These are phyloP conservation scores for Rubroboletus pulcherrimus DNA, from an alignment of 768 basidiomycete species.

Conservation along the genomic window DNA sequence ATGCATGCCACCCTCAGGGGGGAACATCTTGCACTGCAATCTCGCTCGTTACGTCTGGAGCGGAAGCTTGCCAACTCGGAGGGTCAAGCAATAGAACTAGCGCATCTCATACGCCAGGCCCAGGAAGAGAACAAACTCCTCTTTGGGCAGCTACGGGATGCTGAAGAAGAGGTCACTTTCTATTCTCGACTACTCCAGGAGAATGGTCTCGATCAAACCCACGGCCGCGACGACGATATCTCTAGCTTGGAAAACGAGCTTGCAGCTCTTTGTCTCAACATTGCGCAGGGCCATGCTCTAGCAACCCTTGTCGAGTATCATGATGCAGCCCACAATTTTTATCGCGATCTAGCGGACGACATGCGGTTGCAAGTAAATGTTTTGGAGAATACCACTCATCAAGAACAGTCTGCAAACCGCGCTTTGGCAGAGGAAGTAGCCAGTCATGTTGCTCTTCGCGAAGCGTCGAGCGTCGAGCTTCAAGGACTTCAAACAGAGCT, in stretches of 20 bases:
- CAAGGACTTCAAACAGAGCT: conserved; percentile 40
- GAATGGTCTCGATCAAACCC: background rate
- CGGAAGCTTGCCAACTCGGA: conserved; percentile 69
- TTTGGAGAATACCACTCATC: conserved; percentile 7
- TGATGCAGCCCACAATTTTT: conserved; percentile 33
- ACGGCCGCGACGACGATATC: background rate
- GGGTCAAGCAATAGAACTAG: conserved; percentile 61
- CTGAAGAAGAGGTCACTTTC: conserved; percentile 15
- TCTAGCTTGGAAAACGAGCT: conserved; percentile 18
- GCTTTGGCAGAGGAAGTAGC: conserved; percentile 36
- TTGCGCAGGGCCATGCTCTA: conserved; percentile 9
- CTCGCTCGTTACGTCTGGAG: conserved; percentile 51
- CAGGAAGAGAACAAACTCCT: conserved; percentile 52
- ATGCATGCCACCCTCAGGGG: conserved; percentile 39
- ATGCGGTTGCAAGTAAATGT: conserved; percentile 21
- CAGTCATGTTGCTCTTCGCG: conserved; percentile 37
- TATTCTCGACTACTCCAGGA: conserved; percentile 12
- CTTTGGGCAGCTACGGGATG: conserved; percentile 14
- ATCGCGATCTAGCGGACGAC: conserved; percentile 35
- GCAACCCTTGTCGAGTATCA: conserved; percentile 12
- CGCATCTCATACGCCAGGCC: conserved; percentile 54
- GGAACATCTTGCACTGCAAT: conserved; percentile 36
- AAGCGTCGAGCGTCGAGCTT: conserved; percentile 41
- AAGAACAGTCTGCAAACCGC: conserved; percentile 18
- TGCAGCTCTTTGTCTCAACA: conserved; percentile 16